A percentile compares a stretch with the other conserved stretches of the same genome.
Evolutionary conservation across 176 grass and related monocot genomes (phyloP).

Genomic region (Chloris gayana): DNA sequence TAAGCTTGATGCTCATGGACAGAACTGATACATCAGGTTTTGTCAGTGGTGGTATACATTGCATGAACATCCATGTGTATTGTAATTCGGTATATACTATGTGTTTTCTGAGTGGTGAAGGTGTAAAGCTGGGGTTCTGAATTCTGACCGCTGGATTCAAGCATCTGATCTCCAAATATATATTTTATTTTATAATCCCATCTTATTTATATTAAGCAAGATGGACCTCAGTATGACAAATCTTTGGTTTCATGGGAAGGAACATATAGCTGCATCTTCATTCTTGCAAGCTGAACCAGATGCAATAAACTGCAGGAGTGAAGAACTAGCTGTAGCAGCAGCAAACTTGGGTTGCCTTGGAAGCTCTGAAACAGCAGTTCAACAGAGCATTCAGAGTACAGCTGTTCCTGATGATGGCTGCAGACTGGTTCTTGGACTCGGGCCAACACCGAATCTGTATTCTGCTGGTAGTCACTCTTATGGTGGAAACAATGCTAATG

Average conservation of each 20-base stretch:
- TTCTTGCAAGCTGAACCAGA: constrained; percentile 41
- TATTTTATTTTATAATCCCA: constrained; percentile 35
- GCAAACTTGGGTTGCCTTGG: constrained; percentile 41
- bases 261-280: constrained; percentile 35
- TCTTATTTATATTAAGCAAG: constrained; percentile 35
- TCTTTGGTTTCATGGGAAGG: constrained; percentile 51
- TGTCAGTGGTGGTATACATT: constrained; percentile 63
- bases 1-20: constrained; percentile 64
- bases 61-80: constrained; percentile 65
- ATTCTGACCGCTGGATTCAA: constrained; percentile 29
- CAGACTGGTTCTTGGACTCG: constrained; percentile 82
- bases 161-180: constrained; percentile 20
- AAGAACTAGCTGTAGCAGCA: constrained; percentile 38
- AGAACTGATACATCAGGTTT: constrained; percentile 93
- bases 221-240: constrained; percentile 81
- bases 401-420: constrained; percentile 70
- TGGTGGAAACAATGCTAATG: constrained; percentile 36
- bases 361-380: constrained; percentile 39
- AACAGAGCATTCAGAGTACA: constrained; percentile 35
- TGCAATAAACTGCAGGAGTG: constrained; percentile 48
- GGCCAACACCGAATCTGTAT: constrained; percentile 75
- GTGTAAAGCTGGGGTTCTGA: constrained; percentile 51
- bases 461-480: constrained; percentile 35
- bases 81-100: constrained; percentile 79
- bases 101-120: constrained; percentile 51